Base-by-base conservation (phyloP, 371 early-diverging fungal genomes). In the Mucor saturninus region DNA sequence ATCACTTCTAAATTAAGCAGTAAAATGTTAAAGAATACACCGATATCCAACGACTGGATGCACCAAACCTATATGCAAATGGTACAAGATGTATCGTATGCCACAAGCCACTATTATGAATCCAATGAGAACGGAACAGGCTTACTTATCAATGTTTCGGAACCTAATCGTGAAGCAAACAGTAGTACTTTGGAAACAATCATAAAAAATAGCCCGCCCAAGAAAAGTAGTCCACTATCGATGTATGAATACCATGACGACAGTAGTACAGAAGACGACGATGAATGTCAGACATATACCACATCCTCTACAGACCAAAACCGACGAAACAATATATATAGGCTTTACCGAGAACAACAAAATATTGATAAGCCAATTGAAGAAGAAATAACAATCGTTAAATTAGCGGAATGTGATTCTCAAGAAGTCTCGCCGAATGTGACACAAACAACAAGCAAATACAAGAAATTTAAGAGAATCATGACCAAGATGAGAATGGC, bases 21-120 rank as follows among this genome's bases (percentile, higher is more conserved):
- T 43, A 60, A 56, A 50, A 26, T 43, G 30, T 29, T 67, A 11
- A 67, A 37, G 28, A 61, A 61, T 31, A 37, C 57, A 28, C 57
- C 61, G 9, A 46, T 26, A 1, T 43, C 61, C 3, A 56, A 51
- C 7, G 67, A 67, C 26, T 67, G 67, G 67, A 43, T 67, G 6
- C 57, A 67, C 2, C 67, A 66, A 56, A 56, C 56, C 2, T 61
- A 66, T 31, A 40, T 66, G 46, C 52, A 66, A 7, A 56, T 66
- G 56, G 61, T 66, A 2, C 56, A 61, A 32, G 67, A 66, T 42
- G 46, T 61, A 0, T 56, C 67, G 7, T 57, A 55, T 38, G 39
- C n/a, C 28, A 50, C 67, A 14, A 45, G 38, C 9, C 50, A 65
- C 21, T 53, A 65, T 3, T 53, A 60, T 15, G 54, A 56, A 35